Conservation (phyloP, 352 stramenopile genomes). For the Phytophthora pisi region DNA sequence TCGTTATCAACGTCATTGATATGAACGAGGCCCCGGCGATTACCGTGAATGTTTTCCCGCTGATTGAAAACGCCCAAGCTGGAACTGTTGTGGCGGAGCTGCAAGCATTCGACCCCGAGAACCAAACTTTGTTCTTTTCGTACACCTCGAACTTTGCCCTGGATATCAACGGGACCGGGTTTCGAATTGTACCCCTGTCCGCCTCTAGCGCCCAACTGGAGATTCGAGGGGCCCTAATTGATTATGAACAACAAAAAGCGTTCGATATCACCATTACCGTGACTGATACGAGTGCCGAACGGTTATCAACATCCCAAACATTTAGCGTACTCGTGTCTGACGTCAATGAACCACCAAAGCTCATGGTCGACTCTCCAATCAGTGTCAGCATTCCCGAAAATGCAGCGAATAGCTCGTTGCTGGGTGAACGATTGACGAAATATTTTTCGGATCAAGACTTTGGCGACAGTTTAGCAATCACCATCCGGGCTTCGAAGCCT, state of each 20-base stretch:
- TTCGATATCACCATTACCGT: constrained; percentile 53
- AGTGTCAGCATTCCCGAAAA: constrained; percentile 27
- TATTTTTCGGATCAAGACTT: constrained; percentile 34
- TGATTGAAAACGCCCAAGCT: constrained; percentile 50
- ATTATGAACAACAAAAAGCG: constrained; percentile 44
- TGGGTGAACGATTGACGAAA: constrained; percentile 13
- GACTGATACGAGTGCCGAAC: constrained; percentile 35
- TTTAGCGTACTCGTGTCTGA: constrained; percentile 22
- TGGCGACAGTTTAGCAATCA: constrained; percentile 15
- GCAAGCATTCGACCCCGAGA: constrained; percentile 55
- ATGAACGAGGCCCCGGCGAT: constrained; percentile 27
- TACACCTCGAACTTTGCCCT: constrained; percentile 35
- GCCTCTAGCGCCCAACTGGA: constrained; percentile 51
- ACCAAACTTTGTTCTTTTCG: constrained; percentile 46
- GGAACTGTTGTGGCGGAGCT: constrained; percentile 50
- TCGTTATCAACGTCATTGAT: constrained; percentile 30
- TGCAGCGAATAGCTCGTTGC: constrained; percentile 17
- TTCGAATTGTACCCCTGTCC: constrained; percentile 46
- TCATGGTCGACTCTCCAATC: constrained; percentile 7
- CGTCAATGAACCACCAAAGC: constrained; percentile 26
- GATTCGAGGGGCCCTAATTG: constrained; percentile 34
- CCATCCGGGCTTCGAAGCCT: constrained; percentile 15
- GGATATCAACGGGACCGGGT: constrained; percentile 29
- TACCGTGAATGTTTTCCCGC: constrained; percentile 9
- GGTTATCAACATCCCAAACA: constrained; percentile 26